phyloP scores from a whole-genome alignment of 257 asterid genomes.

The Orobanche coerulescens region DNA sequence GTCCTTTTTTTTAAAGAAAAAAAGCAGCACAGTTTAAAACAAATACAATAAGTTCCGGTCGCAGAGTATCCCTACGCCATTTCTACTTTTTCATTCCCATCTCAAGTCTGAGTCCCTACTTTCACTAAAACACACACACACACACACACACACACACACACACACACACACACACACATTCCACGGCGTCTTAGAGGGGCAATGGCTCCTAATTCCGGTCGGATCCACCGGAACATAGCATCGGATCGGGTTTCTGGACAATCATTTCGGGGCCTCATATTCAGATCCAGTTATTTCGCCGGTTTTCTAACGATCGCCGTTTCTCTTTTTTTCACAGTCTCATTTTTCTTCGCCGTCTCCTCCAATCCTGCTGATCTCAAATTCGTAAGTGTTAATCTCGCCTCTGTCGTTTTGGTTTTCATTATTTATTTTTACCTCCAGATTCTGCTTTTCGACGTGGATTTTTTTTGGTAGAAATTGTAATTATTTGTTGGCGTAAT shows the following conservation, averaged over 20 bases:
- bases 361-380: slow-evolving; percentile 38
- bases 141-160: slow-evolving; percentile 14
- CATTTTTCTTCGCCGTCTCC: slow-evolving; percentile 32
- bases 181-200: slow-evolving; percentile 14
- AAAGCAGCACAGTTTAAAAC: not conserved
- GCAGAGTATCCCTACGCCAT: not conserved
- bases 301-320: slow-evolving; percentile 36
- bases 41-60: not conserved
- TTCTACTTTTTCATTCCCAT: not conserved
- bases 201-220: slow-evolving; percentile 35
- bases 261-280: slow-evolving; percentile 8
- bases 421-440: not conserved
- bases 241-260: slow-evolving; percentile 29
- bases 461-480: not conserved
- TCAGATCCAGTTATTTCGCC: slow-evolving; percentile 29
- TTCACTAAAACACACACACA: slow-evolving; percentile 21
- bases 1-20: too few relatives aligned
- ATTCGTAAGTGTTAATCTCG: slow-evolving; percentile 26
- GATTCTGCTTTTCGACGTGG: not conserved
- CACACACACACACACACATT: slow-evolving; percentile 16
- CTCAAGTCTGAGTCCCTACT: slow-evolving; percentile 22
- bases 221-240: slow-evolving; percentile 20
- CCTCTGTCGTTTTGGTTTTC: not conserved
- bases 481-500: not conserved
- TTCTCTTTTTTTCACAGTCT: slow-evolving; percentile 29